Evolutionary conservation across 1,139 yeast genomes (phyloP).

Genomic region (Suhomyces bokatorum): DNA sequence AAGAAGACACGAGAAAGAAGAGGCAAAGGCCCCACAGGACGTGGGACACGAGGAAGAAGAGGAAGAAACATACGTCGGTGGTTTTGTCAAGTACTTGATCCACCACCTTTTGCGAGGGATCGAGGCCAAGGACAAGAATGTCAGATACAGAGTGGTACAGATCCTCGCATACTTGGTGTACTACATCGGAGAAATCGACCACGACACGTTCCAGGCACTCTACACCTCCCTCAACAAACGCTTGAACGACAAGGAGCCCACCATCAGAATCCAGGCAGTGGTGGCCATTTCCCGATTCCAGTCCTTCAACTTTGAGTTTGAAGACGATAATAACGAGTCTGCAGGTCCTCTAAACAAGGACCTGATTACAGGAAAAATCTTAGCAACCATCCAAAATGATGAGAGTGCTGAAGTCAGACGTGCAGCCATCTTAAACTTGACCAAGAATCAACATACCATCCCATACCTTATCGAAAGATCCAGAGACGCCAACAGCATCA

Average conservation of each 20-base stretch:
- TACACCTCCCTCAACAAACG: constrained; percentile 63
- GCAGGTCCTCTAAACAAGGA: constrained; percentile 22
- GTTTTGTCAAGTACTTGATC: constrained; percentile 62
- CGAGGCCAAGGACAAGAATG: constrained; percentile 73
- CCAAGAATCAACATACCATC: constrained; percentile 53
- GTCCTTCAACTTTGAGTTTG: constrained; percentile 45
- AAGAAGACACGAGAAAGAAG: constrained; percentile 7
- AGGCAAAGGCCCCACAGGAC: constrained; percentile 14
- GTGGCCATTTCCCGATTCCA: constrained; percentile 81
- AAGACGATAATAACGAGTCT: constrained; percentile 32
- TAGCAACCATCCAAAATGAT: constrained; percentile 68
- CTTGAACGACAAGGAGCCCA: constrained; percentile 74
- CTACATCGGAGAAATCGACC: constrained; percentile 74
- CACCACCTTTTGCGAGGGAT: constrained; percentile 72
- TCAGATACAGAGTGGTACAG: constrained; percentile 80
- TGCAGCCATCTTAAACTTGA: constrained; percentile 73
- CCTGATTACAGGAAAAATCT: constrained; percentile 48
- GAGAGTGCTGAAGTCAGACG: constrained; percentile 87
- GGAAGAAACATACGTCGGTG: constrained; percentile 44
- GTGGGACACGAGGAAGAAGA: constrained; percentile 13
- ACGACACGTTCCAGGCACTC: constrained; percentile 65
- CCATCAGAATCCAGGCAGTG: constrained; percentile 79
- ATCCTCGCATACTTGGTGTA: constrained; percentile 72
- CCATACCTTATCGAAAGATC: constrained; percentile 76
- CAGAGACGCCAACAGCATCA: constrained; percentile 70